These are phyloP conservation scores for Neckera pumila DNA, from an alignment of 225 moss, liverwort and hornwort species.

Conservation along the genomic window DNA sequence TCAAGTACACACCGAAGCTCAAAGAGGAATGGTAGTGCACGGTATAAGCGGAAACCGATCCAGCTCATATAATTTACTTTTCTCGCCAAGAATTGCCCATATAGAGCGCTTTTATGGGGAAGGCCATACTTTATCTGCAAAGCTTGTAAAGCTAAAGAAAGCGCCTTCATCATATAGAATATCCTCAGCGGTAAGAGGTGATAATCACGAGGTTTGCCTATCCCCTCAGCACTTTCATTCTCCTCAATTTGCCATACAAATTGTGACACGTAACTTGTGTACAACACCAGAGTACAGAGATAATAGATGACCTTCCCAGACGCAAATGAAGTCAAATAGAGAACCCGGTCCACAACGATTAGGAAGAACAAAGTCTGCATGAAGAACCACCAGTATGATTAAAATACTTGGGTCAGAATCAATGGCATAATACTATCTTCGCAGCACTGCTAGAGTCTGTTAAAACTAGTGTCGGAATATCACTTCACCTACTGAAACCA, in stretches of 20 bases:
- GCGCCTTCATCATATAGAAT: slow-evolving; percentile 85
- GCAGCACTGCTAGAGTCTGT: not conserved
- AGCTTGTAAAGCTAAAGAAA: slow-evolving; percentile 76
- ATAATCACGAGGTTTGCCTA: not conserved
- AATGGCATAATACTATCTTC: not conserved
- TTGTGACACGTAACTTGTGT: slow-evolving; percentile 61
- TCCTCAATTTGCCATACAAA: slow-evolving; percentile 56
- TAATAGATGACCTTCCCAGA: slow-evolving; percentile 85
- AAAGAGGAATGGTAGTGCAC: slow-evolving; percentile 83
- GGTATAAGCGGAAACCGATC: slow-evolving; percentile 81
- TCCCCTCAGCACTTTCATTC: not conserved
- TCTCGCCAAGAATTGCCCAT: slow-evolving; percentile 78
- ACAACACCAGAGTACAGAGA: slow-evolving; percentile 58
- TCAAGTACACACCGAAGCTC: slow-evolving; percentile 94
- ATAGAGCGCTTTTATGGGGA: slow-evolving; percentile 80
- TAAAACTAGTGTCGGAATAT: not conserved
- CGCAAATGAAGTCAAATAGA: slow-evolving; percentile 77
- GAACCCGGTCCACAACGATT: slow-evolving; percentile 80
- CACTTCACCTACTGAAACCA: not conserved
- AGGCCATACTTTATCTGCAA: slow-evolving; percentile 84
- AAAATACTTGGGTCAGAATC: not conserved
- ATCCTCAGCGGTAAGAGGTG: slow-evolving; percentile 56
- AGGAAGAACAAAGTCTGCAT: slow-evolving; percentile 87
- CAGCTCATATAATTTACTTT: slow-evolving; percentile 50
- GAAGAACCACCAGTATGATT: not conserved